Base-by-base conservation (phyloP, 768 basidiomycete species). In the Pleurotus eryngii region DNA sequence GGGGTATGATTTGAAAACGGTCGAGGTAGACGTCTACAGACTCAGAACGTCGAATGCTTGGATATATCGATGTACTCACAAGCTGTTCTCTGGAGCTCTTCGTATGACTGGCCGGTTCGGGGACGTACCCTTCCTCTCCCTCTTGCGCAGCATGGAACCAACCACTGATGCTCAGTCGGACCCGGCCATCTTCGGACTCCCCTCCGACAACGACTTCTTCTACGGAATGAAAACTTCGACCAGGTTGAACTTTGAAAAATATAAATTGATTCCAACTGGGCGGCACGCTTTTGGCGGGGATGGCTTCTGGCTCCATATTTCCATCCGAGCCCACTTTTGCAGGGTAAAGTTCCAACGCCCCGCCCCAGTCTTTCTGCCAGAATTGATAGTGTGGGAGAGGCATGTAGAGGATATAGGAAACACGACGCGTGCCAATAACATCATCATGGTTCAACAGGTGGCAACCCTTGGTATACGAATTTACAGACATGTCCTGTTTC, bases 371-470 rank as follows among this genome's bases (percentile, higher is more conserved):
- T 45, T 84, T 81, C 67, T 89, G 81, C 96, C 96, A 98, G 46
- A 83, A 77, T 59, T 84, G 77, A 65, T 81, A 81, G 68, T 79
- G 72, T 24, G 89, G 87, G 61, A 88, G 80, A 17, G 95, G 95
- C 81, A 98, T 90, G 74, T 98, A 98, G 49, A 98, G 86, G 73
- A 98, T 96, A 76, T 96, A 98, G 1, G 92, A 95, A 54, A 98
- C 90, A 42, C 93, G 84, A 22, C 96, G 88, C 6, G 93, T 84
- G 59, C 94, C 94, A 67, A 98, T 98, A 22, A 96, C 95, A 70
- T 98, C 96, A 85, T 98, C 96, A 77, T 98, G 96, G 71, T 96
- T 92, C 65, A 98, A 86, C 8, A 98, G 82, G 72, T 98, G 95
- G 69, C 89, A 97, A 46, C 94, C 92, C 60, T 87, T 84, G 17